A percentile compares a stretch with the other conserved stretches of the same genome.
Conservation (phyloP, 2,329 filamentous ascomycete genomes). For the Pseudocercospora vitis region DNA sequence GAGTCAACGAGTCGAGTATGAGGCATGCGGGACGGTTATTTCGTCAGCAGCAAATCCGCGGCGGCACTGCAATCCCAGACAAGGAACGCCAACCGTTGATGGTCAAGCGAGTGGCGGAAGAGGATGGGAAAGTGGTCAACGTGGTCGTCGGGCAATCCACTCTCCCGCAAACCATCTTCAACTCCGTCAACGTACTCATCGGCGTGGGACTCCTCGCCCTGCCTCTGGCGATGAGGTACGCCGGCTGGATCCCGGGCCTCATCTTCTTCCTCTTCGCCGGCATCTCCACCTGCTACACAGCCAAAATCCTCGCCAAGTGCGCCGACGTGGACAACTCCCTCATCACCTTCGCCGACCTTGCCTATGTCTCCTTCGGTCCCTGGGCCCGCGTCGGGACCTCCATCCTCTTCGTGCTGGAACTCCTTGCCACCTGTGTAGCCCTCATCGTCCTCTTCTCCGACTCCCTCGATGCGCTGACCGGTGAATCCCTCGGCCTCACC, state of each 20-base stretch:
- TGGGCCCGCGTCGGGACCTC: conserved; percentile 79
- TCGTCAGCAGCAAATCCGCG: conserved; percentile 48
- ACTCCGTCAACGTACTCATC: conserved; percentile 90
- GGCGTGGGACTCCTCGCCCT: conserved; percentile 87
- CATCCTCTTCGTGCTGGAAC: conserved; percentile 81
- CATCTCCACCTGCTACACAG: conserved; percentile 78
- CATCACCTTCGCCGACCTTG: conserved; percentile 92
- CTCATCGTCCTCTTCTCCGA: conserved; percentile 94
- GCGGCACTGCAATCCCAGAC: conserved; percentile 42
- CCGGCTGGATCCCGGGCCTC: conserved; percentile 84
- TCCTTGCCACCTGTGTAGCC: conserved; percentile 85
- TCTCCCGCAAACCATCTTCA: conserved; percentile 91
- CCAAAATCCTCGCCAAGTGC: conserved; percentile 79
- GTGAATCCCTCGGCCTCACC: conserved; percentile 57
- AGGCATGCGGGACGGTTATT: conserved; percentile 56
- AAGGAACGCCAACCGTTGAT: conserved; percentile 67
- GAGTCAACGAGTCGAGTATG: conserved; percentile 58
- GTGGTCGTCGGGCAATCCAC: conserved; percentile 92
- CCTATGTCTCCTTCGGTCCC: conserved; percentile 84
- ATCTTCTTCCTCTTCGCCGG: conserved; percentile 72
- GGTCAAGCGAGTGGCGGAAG: conserved; percentile 84
- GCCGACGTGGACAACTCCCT: conserved; percentile 81
- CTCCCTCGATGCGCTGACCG: conserved; percentile 76
- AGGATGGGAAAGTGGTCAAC: conserved; percentile 78
- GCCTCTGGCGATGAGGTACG: conserved; percentile 81